Conservation (phyloP, 306 rosid species). For the Styphnolobium japonicum region DNA sequence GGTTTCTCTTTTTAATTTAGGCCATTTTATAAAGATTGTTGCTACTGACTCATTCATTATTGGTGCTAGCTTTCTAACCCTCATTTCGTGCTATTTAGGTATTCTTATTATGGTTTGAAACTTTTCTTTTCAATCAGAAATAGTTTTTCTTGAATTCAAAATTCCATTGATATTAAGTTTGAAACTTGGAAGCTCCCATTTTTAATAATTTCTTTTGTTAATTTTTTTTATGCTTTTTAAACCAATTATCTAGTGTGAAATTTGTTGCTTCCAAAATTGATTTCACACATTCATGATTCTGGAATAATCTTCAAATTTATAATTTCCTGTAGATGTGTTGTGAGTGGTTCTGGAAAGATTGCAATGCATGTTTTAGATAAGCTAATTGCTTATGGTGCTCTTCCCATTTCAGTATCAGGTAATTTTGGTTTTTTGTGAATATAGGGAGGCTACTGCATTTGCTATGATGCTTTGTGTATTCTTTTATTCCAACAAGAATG, state of each 20-base stretch:
- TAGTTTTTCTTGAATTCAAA: neutral
- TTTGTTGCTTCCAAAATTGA: conserved; percentile 20
- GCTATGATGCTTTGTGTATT: conserved; percentile 1
- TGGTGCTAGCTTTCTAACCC: conserved; percentile 4
- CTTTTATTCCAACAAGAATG: neutral
- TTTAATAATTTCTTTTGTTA: neutral
- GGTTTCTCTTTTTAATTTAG: conserved; percentile 52
- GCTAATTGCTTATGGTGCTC: conserved; percentile 93
- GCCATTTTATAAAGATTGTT: conserved; percentile 25
- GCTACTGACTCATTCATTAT: conserved; percentile 3
- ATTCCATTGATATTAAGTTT: neutral
- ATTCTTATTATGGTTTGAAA: conserved; percentile 8
- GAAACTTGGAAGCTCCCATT: neutral
- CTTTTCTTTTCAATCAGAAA: neutral
- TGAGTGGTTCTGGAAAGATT: conserved; percentile 97
- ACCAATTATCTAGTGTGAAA: conserved; percentile 1
- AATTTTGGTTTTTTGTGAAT: conserved; percentile 20
- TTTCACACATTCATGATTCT: conserved; percentile 13
- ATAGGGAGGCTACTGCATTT: conserved; percentile 23
- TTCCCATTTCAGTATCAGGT: conserved; percentile 94
- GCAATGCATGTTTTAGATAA: conserved; percentile 98
- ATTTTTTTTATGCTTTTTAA: neutral
- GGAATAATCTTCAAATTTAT: conserved; percentile 20
- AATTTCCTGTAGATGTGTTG: conserved; percentile 66
- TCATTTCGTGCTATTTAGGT: conserved; percentile 19